A percentile compares a stretch with the other conserved stretches of the same genome.
Conservation (phyloP, 139 green algal species). For the Raphidocelis subcapitata region DNA sequence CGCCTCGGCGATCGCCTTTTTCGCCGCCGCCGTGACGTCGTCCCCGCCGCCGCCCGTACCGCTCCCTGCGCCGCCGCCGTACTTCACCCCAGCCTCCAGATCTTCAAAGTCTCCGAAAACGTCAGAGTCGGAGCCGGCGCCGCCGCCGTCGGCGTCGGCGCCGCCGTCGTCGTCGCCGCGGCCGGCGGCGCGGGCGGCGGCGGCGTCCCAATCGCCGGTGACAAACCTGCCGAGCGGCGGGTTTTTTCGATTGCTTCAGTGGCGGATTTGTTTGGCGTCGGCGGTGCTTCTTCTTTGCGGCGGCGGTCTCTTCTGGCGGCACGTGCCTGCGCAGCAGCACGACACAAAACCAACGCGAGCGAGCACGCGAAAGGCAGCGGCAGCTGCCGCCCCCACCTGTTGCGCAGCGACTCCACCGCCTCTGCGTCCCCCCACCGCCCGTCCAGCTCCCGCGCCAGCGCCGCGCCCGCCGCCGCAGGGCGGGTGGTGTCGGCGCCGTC, state of each 20-base stretch:
- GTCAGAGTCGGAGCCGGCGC: constrained; percentile 20
- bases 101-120: constrained; percentile 95
- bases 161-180: constrained; percentile 35
- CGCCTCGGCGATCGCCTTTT: constrained; percentile 64
- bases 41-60: constrained; percentile 26
- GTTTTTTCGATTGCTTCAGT: too few relatives aligned
- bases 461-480: neutral
- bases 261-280: too few relatives aligned
- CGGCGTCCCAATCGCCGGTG: constrained; percentile 88
- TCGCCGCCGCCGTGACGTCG: constrained; percentile 53
- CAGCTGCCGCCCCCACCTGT: neutral
- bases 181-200: constrained; percentile 50
- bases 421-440: constrained; percentile 3
- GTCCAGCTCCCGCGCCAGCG: constrained; percentile 12
- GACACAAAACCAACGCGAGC: too few relatives aligned
- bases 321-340: too few relatives aligned
- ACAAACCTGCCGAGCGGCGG: constrained; percentile 40
- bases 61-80: constrained; percentile 18
- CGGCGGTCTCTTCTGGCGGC: too few relatives aligned
- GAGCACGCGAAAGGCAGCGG: too few relatives aligned
- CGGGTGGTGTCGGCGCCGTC: constrained; percentile 20
- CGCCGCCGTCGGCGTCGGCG: neutral
- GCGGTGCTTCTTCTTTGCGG: too few relatives aligned
- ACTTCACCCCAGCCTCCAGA: constrained; percentile 79
- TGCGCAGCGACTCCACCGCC: constrained; percentile 5